Percentiles rank a stretch among this genome's conserved stretches.
Conservation (phyloP, 495 filamentous ascomycete genomes). For the Penicillium argentinense region DNA sequence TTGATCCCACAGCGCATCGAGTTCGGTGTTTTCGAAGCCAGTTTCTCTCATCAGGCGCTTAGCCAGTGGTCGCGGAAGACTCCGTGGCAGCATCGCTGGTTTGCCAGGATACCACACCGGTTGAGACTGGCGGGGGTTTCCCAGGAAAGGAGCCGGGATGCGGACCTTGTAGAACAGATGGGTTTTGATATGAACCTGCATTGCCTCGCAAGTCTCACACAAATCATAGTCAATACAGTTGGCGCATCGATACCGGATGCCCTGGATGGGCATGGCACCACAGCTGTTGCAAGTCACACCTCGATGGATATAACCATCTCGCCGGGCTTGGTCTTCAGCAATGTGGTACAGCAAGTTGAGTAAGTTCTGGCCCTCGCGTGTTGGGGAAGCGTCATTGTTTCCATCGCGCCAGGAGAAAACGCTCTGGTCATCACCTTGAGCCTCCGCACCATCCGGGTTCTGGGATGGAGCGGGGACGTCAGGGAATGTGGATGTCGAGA, state of each 20-base stretch:
- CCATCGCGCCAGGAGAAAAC: conserved; percentile 57
- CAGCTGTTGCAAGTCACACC: conserved; percentile 93
- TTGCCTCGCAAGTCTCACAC: conserved; percentile 84
- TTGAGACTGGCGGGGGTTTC: conserved; percentile 65
- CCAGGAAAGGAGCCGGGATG: conserved; percentile 68
- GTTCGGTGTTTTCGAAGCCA: conserved; percentile 74
- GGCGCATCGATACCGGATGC: conserved; percentile 85
- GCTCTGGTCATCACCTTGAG: conserved; percentile 59
- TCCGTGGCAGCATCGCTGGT: conserved; percentile 63
- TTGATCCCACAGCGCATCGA: conserved; percentile 94
- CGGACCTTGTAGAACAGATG: conserved; percentile 95
- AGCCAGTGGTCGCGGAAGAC: conserved; percentile 61
- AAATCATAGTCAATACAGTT: conserved; percentile 93
- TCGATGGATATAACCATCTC: conserved; percentile 88
- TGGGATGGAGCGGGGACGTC: conserved; percentile 48
- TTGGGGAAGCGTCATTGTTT: conserved; percentile 51
- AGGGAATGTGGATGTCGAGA: conserved; percentile 44
- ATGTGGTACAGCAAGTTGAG: conserved; percentile 73
- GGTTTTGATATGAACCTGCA: conserved; percentile 82
- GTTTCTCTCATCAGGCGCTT: conserved; percentile 68
- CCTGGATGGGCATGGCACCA: conserved; percentile 79
- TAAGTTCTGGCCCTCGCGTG: conserved; percentile 69
- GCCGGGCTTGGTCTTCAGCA: conserved; percentile 76
- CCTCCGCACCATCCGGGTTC: conserved; percentile 52
- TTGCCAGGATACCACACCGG: conserved; percentile 91